Base-by-base conservation (phyloP, 2,329 filamentous ascomycete genomes). In the Scedosporium boydii region DNA sequence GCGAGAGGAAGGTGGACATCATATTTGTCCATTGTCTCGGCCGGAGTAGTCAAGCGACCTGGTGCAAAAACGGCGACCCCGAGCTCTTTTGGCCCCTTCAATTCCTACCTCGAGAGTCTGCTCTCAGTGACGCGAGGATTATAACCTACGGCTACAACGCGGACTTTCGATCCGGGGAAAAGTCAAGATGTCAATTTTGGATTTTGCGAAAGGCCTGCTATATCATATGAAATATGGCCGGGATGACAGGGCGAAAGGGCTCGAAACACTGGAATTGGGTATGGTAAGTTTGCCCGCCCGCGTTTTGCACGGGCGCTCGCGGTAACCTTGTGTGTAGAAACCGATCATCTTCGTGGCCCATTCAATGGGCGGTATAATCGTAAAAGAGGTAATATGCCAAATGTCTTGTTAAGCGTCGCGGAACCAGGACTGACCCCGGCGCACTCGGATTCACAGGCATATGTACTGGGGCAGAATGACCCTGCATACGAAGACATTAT, bases 1-100 rank as follows among this genome's bases (percentile, higher is more conserved):
- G 34, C 10, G 34, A 38, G 34, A 38, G 34, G 10, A 38, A 38
- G 2, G 21, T 9, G 2, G 75, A 78, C 53, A 67, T 78, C 2
- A 67, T 77, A 18, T 79, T 78, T 62, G 71, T 79, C 3, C 77
- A 78, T 64, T 75, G 76, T 1, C 68, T 79, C 1, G 70, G 74
- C 2, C 76, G 76, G 0, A 69, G 69, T n/a, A 76, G 76, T 3
- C 69, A 69, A 1, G 73, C 74, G 62, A 78, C 77, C 63, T 80
- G 78, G 77, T 69, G 70, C 6, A 73, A 75, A 61, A 66, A 69
- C 0, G 58, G 66, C 1, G 67, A 74, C 56, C 68, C 66, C 0
- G 59, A 63, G 0, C 64, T 69, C 10, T 79, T 75, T 64, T 79
- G 77, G 77, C 77, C 77, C 0, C 65, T 72, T 63, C 60, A 68